A percentile compares a stretch with the other conserved stretches of the same genome.
These are phyloP conservation scores for Malassezia arunalokei DNA, from an alignment of 1,284 basidiomycete genomes.

Conservation along the genomic window DNA sequence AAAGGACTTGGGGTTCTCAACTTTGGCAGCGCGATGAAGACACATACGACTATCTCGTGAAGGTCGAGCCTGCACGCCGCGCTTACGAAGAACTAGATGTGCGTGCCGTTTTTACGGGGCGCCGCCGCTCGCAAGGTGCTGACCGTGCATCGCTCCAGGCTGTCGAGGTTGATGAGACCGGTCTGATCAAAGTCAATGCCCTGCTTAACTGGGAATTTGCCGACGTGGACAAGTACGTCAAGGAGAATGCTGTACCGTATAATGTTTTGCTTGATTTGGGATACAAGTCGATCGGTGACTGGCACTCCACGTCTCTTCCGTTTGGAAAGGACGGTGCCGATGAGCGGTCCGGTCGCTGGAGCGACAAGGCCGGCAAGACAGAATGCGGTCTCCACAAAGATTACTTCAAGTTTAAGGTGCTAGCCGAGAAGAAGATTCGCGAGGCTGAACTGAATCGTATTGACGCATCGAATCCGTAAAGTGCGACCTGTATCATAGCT, in stretches of 20 bases:
- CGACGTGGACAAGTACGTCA: conserved; percentile 74
- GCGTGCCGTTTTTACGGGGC: conserved; percentile 80
- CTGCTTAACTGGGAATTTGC: conserved; percentile 79
- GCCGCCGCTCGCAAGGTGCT: conserved; percentile 79
- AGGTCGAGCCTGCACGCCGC: conserved; percentile 84
- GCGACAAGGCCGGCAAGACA: conserved; percentile 69
- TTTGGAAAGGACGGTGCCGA: conserved; percentile 53
- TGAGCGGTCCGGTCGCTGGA: conserved; percentile 85
- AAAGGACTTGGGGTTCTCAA: conserved; percentile 64
- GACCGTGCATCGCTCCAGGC: conserved; percentile 71
- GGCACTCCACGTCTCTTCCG: conserved; percentile 71
- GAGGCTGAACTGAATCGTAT: conserved; percentile 35
- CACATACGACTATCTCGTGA: conserved; percentile 82
- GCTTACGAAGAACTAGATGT: conserved; percentile 74
- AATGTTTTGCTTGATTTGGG: conserved; percentile 80
- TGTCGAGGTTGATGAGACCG: conserved; percentile 80
- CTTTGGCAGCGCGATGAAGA: conserved; percentile 83
- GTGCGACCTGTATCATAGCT: not conserved
- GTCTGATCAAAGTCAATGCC: conserved; percentile 87
- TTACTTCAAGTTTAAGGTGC: conserved; percentile 41
- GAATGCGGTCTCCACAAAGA: conserved; percentile 77
- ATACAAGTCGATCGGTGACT: conserved; percentile 89
- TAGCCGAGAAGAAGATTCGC: conserved; percentile 36
- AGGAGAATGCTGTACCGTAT: conserved; percentile 69
- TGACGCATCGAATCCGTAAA: conserved; percentile 19